Evolutionary conservation across 805 yeast species (phyloP).

Genomic region (Cyberlindnera suaveolens): DNA sequence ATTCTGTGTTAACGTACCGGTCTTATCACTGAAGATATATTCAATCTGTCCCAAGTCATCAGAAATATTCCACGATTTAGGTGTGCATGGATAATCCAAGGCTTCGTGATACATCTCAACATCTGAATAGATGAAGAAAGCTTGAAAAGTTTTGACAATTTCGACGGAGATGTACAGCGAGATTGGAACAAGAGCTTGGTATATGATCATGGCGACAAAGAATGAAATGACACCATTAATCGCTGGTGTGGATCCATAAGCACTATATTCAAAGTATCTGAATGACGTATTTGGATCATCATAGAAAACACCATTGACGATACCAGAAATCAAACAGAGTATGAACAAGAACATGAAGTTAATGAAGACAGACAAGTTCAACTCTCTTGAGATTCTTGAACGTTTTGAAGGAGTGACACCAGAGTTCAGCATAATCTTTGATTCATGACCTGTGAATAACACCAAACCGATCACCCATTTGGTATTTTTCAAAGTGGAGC

Average conservation of each 20-base stretch:
- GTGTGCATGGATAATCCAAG: conserved; percentile 76
- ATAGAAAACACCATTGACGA: conserved; percentile 68
- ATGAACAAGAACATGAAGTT: conserved; percentile 59
- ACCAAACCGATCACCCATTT: conserved; percentile 78
- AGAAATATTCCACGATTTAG: conserved; percentile 78
- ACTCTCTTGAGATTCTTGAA: conserved; percentile 68
- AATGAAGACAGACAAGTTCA: conserved; percentile 61
- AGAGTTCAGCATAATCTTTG: conserved; percentile 74
- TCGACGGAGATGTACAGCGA: conserved; percentile 78
- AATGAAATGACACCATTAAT: conserved; percentile 65
- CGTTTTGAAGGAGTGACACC: conserved; percentile 74
- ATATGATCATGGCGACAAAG: conserved; percentile 69
- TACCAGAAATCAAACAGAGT: conserved; percentile 61
- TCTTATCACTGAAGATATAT: conserved; percentile 77
- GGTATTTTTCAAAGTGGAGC: conserved; percentile 69
- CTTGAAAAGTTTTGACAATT: conserved; percentile 75
- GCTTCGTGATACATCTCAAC: conserved; percentile 60
- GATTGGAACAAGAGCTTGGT: conserved; percentile 77
- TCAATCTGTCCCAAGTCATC: conserved; percentile 85
- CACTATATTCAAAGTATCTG: conserved; percentile 56
- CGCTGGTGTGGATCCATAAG: conserved; percentile 59
- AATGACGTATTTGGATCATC: conserved; percentile 41
- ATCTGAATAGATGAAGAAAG: conserved; percentile 73
- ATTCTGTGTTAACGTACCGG: conserved; percentile 79
- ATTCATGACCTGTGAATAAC: conserved; percentile 68